Percentiles rank a stretch among this genome's conserved stretches.
phyloP scores from a whole-genome alignment of 106 monocot genomes.

The Acorus calamus region DNA sequence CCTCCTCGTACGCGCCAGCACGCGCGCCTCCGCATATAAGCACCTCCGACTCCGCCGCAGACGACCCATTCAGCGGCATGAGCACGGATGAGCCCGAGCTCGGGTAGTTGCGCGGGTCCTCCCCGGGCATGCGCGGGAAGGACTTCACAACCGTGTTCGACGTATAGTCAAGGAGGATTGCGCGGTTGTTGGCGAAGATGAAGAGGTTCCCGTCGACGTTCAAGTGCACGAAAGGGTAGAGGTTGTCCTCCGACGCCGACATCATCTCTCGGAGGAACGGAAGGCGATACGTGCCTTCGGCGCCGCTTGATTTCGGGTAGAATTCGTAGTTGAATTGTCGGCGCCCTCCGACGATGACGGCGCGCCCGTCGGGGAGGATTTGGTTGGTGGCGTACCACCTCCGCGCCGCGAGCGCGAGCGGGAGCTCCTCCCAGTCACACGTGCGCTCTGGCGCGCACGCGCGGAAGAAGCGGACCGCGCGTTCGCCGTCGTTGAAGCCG shows the following conservation, averaged over 20 bases:
- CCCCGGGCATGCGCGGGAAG: conserved; percentile 42
- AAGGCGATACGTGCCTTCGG: conserved; percentile 1
- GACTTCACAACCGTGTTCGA: conserved; percentile 29
- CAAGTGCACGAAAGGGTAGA: conserved; percentile 81
- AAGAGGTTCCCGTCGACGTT: conserved; percentile 68
- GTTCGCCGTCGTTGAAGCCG: conserved; percentile 60
- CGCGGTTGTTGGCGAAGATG: conserved; percentile 63
- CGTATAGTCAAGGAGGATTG: conserved; percentile 55
- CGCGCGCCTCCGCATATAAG: conserved; percentile 77
- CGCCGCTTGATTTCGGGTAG: conserved; percentile 17
- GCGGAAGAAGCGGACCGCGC: conserved; percentile 23
- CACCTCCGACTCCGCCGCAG: conserved; percentile 37
- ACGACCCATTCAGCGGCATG: conserved; percentile 29
- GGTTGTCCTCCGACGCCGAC: conserved; percentile 50
- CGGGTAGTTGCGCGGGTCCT: conserved; percentile 61
- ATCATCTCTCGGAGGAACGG: conserved; percentile 37
- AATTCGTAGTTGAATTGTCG: conserved; percentile 73
- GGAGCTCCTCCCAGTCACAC: conserved; percentile 45
- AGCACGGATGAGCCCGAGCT: conserved; percentile 80
- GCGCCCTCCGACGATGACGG: conserved; percentile 56
- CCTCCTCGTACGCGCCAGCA: conserved; percentile 24
- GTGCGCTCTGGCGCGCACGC: conserved; percentile 16
- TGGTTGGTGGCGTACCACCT: conserved; percentile 80
- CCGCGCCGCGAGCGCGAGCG: conserved; percentile 20
- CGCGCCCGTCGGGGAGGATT: conserved; percentile 52